Percentiles rank a stretch among this genome's conserved stretches.
Evolutionary conservation across 768 basidiomycete species (phyloP).

Genomic region (Boletus sp.): DNA sequence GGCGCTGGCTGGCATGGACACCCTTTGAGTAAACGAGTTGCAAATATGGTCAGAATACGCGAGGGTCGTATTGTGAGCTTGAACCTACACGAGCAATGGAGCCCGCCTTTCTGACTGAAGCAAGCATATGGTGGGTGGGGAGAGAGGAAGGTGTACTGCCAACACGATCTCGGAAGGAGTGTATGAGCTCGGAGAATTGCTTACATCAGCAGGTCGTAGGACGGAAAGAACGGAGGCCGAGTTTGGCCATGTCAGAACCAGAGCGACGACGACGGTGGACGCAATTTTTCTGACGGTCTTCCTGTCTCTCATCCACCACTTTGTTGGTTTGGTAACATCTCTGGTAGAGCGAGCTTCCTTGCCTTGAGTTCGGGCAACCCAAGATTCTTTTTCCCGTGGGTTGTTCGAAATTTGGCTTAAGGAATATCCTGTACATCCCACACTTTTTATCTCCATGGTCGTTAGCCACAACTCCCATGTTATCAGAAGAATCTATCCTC

Average conservation of each 20-base stretch:
- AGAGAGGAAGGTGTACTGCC: slow-evolving; percentile 15
- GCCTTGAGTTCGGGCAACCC: slow-evolving; percentile 79
- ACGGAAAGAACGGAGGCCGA: neutral
- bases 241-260: slow-evolving; percentile 37
- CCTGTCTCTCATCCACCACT: slow-evolving; percentile 71
- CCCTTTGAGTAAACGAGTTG: slow-evolving; percentile 36
- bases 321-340: slow-evolving; percentile 44
- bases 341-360: slow-evolving; percentile 64
- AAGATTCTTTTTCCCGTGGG: slow-evolving; percentile 44
- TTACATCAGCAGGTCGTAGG: slow-evolving; percentile 42
- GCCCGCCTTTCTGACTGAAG: slow-evolving; percentile 63
- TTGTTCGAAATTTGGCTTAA: slow-evolving; percentile 79
- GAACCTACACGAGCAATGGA: slow-evolving; percentile 59
- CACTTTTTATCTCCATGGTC: neutral
- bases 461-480: slow-evolving; percentile 7
- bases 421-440: slow-evolving; percentile 45
- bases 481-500: slow-evolving; percentile 21
- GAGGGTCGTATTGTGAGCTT: neutral
- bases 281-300: slow-evolving; percentile 33
- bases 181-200: slow-evolving; percentile 14
- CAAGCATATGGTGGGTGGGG: slow-evolving; percentile 60
- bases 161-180: slow-evolving; percentile 11
- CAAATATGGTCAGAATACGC: neutral
- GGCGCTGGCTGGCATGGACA: slow-evolving; percentile 79
- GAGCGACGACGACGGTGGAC: slow-evolving; percentile 82